A percentile compares a stretch with the other conserved stretches of the same genome.
These are phyloP conservation scores for Aspergillus caelatus DNA, from an alignment of 2,329 filamentous ascomycete genomes.

Conservation along the genomic window DNA sequence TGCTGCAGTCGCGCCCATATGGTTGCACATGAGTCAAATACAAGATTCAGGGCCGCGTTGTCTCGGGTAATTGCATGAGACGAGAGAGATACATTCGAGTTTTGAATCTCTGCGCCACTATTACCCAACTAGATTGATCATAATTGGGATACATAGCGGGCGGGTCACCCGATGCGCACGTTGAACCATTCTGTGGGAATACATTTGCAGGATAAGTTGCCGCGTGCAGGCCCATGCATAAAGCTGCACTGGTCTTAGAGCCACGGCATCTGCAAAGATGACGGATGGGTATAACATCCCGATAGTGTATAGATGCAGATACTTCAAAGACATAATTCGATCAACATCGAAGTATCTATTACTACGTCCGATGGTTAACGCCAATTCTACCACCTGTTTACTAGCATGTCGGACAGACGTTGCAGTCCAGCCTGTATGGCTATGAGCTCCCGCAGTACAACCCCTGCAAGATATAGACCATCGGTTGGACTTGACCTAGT, in stretches of 20 bases:
- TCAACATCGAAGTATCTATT: not conserved
- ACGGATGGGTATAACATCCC: not conserved
- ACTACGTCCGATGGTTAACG: not conserved
- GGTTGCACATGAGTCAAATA: conserved; percentile 4
- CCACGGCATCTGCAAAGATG: not conserved
- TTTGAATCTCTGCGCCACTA: not conserved
- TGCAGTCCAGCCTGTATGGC: not conserved
- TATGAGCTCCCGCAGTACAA: not conserved
- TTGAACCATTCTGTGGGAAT: conserved; percentile 1
- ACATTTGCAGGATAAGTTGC: conserved; percentile 4
- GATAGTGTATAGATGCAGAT: not conserved
- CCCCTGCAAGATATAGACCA: not conserved
- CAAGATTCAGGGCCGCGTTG: conserved; percentile 3
- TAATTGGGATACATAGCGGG: not conserved
- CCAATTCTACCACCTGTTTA: not conserved
- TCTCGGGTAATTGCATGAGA: conserved; percentile 16
- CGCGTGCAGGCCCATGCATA: conserved; percentile 8
- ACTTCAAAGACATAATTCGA: not conserved
- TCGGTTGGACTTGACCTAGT: not conserved
- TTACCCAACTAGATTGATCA: conserved; percentile 6
- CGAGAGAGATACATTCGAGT: conserved; percentile 7
- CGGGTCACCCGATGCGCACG: conserved; percentile 6
- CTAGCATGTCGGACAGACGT: not conserved
- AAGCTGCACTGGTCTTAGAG: not conserved
- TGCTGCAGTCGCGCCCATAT: not conserved